phyloP scores from a whole-genome alignment of 305 asterid species.

The Fraxinus nigra region DNA sequence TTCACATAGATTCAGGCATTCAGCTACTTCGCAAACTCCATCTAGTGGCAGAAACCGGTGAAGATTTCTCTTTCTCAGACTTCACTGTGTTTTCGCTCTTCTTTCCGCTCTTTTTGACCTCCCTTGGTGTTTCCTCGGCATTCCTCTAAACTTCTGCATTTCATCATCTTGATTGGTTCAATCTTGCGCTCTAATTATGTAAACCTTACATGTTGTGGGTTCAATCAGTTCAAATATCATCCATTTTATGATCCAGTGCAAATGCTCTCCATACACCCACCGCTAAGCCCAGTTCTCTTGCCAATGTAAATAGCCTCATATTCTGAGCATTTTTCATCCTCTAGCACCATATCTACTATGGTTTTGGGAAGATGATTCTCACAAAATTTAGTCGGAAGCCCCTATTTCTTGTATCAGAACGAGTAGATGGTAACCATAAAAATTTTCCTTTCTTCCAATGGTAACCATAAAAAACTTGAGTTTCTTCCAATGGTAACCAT shows the following conservation, averaged over 20 bases:
- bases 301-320: conserved; percentile 60
- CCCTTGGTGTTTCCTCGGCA: conserved; percentile 31
- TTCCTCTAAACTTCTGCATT: conserved; percentile 22
- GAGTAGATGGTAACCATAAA: background rate
- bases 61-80: conserved; percentile 28
- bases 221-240: conserved; percentile 70
- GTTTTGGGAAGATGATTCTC: conserved; percentile 57
- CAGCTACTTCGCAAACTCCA: conserved; percentile 46
- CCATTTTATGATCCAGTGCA: conserved; percentile 75
- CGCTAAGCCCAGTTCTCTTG: conserved; percentile 74
- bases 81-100: conserved; percentile 23
- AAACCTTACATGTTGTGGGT: conserved; percentile 76
- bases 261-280: conserved; percentile 98
- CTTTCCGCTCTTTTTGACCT: conserved; percentile 20
- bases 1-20: background rate
- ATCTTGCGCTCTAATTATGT: conserved; percentile 53
- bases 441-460: background rate
- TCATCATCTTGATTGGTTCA: conserved; percentile 20
- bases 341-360: conserved; percentile 53
- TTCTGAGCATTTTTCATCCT: conserved; percentile 57
- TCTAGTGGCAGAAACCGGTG: conserved; percentile 32
- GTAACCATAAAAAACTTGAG: too few relatives aligned
- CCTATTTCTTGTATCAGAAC: conserved; percentile 37
- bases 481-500: too few relatives aligned
- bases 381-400: conserved; percentile 62